phyloP scores from a whole-genome alignment of 257 asterid genomes.

The Orobanche coerulescens region DNA sequence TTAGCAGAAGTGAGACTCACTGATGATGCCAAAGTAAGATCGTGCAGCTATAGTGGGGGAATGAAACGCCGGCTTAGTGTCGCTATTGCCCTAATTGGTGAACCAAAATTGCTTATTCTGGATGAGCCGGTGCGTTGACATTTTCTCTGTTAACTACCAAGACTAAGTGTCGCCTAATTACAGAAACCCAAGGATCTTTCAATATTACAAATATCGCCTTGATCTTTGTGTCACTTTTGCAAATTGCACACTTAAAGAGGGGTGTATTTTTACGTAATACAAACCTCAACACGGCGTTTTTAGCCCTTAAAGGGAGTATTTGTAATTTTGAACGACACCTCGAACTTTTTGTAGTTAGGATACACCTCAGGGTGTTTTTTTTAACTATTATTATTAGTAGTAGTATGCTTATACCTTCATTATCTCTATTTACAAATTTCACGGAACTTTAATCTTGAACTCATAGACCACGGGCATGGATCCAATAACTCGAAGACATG shows the following conservation, averaged over 20 bases:
- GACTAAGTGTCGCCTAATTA: background rate
- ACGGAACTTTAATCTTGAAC: constrained; percentile 12
- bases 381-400: too few species aligned
- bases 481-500: constrained; percentile 87
- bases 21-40: constrained; percentile 64
- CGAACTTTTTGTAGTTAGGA: background rate
- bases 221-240: too few species aligned
- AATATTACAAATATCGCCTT: background rate
- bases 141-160: too few species aligned
- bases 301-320: too few species aligned
- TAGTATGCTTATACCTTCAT: constrained; percentile 9
- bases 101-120: constrained; percentile 73
- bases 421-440: constrained; percentile 12
- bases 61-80: constrained; percentile 94
- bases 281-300: too few species aligned
- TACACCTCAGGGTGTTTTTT: background rate
- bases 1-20: constrained; percentile 76
- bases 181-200: background rate
- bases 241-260: too few species aligned
- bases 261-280: too few species aligned
- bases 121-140: constrained; percentile 74
- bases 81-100: constrained; percentile 87
- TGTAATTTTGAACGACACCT: too few species aligned
- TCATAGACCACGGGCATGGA: constrained; percentile 95
- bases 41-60: constrained; percentile 92